Percentiles rank a stretch among this genome's conserved stretches.
These are phyloP conservation scores for Kluyveromyces marxianus DNA, from an alignment of 1,139 yeast genomes.

Conservation along the genomic window DNA sequence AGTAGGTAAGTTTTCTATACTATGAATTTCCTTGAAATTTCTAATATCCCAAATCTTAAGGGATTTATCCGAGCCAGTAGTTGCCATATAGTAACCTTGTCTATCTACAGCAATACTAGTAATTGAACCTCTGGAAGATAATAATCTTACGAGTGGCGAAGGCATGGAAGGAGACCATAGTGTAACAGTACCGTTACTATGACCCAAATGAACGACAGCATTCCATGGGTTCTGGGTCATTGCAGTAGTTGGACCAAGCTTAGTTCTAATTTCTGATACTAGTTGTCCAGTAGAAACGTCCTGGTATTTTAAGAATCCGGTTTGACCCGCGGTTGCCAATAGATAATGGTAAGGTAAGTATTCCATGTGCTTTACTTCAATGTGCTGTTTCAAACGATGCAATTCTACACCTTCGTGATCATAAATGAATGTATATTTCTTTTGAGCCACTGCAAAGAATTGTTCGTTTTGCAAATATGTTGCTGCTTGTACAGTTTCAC, in stretches of 20 bases:
- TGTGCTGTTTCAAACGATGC: slow-evolving; percentile 84
- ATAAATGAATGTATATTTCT: slow-evolving; percentile 86
- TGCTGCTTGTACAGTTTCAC: slow-evolving; percentile 86
- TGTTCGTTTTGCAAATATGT: slow-evolving; percentile 88
- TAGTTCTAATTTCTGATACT: slow-evolving; percentile 78
- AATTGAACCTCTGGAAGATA: slow-evolving; percentile 79
- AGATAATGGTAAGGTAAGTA: slow-evolving; percentile 90
- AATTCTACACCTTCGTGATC: slow-evolving; percentile 87
- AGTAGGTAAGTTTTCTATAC: slow-evolving; percentile 61
- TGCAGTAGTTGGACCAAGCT: slow-evolving; percentile 81
- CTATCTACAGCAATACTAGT: slow-evolving; percentile 81
- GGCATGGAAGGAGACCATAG: slow-evolving; percentile 91
- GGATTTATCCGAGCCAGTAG: slow-evolving; percentile 79
- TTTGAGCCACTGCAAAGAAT: slow-evolving; percentile 94
- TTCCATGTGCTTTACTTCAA: slow-evolving; percentile 76
- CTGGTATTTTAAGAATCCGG: slow-evolving; percentile 85
- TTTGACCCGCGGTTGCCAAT: slow-evolving; percentile 78
- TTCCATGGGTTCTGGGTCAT: slow-evolving; percentile 93
- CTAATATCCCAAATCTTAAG: slow-evolving; percentile 93
- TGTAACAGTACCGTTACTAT: slow-evolving; percentile 85
- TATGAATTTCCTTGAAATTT: slow-evolving; percentile 65
- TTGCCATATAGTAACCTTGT: slow-evolving; percentile 92
- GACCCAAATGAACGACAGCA: slow-evolving; percentile 92
- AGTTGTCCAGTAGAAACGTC: slow-evolving; percentile 91
- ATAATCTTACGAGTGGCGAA: slow-evolving; percentile 76